These are phyloP conservation scores for Meira nashicola DNA, from an alignment of 1,284 basidiomycete genomes.

Conservation along the genomic window DNA sequence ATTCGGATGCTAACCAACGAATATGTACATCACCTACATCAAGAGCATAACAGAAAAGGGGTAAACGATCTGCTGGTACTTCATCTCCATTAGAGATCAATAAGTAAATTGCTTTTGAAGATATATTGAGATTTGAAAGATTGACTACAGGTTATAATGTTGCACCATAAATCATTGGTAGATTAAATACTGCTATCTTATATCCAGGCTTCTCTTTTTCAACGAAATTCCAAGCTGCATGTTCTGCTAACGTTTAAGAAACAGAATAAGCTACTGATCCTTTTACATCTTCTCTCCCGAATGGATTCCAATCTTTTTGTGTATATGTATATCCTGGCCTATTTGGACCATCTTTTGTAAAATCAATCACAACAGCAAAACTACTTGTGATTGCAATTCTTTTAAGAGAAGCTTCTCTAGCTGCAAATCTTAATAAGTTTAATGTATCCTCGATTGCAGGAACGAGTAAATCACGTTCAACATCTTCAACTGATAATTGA, in stretches of 20 bases:
- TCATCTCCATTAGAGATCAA: slow-evolving; percentile 31
- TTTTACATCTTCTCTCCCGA: slow-evolving; percentile 32
- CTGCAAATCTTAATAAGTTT: slow-evolving; percentile 41
- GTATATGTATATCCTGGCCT: slow-evolving; percentile 39
- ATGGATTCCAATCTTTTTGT: slow-evolving; percentile 38
- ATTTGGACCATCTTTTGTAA: slow-evolving; percentile 38
- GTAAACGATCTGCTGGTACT: slow-evolving; percentile 49
- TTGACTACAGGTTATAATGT: slow-evolving; percentile 32
- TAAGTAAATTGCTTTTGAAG: slow-evolving; percentile 34
- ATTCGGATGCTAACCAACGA: slow-evolving; percentile 19
- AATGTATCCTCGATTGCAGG: slow-evolving; percentile 53
- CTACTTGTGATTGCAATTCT: slow-evolving; percentile 46
- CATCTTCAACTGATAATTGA: slow-evolving; percentile 44
- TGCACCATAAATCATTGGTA: slow-evolving; percentile 44
- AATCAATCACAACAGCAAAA: slow-evolving; percentile 41
- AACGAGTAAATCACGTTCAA: slow-evolving; percentile 48
- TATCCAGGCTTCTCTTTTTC: slow-evolving; percentile 32
- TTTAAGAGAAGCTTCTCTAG: slow-evolving; percentile 33
- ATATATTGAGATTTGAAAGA: slow-evolving; percentile 39
- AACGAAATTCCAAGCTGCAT: slow-evolving; percentile 42
- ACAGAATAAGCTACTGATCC: slow-evolving; percentile 42
- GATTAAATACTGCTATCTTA: slow-evolving; percentile 33
- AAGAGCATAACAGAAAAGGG: slow-evolving; percentile 48
- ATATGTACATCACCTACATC: slow-evolving; percentile 48
- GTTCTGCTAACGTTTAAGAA: slow-evolving; percentile 44